phyloP scores from a whole-genome alignment of 257 asterid species.

The Avicennia marina region DNA sequence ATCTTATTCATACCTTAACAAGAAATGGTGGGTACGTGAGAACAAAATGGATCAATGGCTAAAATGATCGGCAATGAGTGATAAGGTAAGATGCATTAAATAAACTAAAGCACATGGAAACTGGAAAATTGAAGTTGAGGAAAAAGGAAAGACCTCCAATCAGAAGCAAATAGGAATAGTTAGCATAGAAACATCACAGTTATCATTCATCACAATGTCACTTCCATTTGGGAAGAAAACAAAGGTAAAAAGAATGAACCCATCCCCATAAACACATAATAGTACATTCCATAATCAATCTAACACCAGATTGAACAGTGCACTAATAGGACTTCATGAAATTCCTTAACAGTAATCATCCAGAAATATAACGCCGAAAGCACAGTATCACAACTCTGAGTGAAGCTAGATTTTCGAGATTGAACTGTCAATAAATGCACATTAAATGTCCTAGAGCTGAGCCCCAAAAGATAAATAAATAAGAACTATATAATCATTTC shows the following conservation, averaged over 20 bases:
- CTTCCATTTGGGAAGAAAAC: background rate
- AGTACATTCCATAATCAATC: background rate
- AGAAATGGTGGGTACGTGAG: background rate
- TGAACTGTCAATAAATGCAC: background rate
- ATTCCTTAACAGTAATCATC: background rate
- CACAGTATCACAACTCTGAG: no score
- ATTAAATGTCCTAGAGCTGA: background rate
- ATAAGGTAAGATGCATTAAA: background rate
- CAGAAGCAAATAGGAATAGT: background rate
- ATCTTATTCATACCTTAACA: slow-evolving; percentile 91
- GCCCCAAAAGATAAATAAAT: background rate
- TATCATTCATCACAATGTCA: background rate
- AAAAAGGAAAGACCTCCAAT: background rate
- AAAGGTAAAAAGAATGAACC: background rate
- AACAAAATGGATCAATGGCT: background rate
- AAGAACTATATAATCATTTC: background rate
- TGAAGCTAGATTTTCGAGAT: background rate
- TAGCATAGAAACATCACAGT: background rate
- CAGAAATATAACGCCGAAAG: background rate
- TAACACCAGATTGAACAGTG: background rate
- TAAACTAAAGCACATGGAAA: background rate
- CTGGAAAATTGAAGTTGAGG: background rate
- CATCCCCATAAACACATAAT: background rate
- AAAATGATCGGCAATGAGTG: no score
- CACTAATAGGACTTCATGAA: background rate